phyloP scores from a whole-genome alignment of 805 yeast genomes.

The Danielozyma ontarioensis region DNA sequence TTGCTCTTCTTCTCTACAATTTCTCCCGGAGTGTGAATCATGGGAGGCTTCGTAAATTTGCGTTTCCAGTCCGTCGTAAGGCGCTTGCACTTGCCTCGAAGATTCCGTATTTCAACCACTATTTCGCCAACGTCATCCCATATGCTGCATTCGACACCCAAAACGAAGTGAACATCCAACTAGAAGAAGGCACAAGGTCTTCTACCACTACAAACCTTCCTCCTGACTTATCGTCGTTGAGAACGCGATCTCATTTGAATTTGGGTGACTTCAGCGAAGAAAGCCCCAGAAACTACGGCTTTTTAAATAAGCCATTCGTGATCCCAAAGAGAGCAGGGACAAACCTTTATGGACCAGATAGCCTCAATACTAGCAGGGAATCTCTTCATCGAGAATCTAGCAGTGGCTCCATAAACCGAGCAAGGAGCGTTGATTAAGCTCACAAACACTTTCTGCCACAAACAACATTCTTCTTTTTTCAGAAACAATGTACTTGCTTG shows the following conservation, averaged over 20 bases:
- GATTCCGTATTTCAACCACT: constrained; percentile 16
- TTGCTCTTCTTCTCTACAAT: constrained; percentile 13
- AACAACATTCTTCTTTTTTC: no score
- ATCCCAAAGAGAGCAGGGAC: constrained; percentile 20
- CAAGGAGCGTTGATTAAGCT: constrained; percentile 2
- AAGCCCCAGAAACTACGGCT: constrained; percentile 14
- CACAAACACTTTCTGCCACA: no score
- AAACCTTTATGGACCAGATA: constrained; percentile 4
- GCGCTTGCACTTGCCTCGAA: constrained; percentile 10
- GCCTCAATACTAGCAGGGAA: constrained; percentile 17
- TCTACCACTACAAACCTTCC: constrained; percentile 14
- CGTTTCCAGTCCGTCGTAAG: constrained; percentile 7
- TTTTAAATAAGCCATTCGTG: constrained; percentile 34
- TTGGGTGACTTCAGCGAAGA: constrained; percentile 14
- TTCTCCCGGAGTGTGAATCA: constrained; percentile 7
- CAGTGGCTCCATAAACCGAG: constrained; percentile 8
- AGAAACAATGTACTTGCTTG: no score
- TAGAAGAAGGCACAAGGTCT: constrained; percentile 31
- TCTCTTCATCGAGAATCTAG: constrained; percentile 17
- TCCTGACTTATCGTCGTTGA: constrained; percentile 14
- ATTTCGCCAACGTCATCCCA: constrained; percentile 9
- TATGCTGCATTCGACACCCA: constrained; percentile 15
- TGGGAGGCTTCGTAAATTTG: constrained; percentile 6
- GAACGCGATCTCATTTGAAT: constrained; percentile 34
- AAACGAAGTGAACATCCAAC: constrained; percentile 15